These are phyloP conservation scores for Bathelium albidoporum DNA, from an alignment of 495 filamentous ascomycete species.

Conservation along the genomic window DNA sequence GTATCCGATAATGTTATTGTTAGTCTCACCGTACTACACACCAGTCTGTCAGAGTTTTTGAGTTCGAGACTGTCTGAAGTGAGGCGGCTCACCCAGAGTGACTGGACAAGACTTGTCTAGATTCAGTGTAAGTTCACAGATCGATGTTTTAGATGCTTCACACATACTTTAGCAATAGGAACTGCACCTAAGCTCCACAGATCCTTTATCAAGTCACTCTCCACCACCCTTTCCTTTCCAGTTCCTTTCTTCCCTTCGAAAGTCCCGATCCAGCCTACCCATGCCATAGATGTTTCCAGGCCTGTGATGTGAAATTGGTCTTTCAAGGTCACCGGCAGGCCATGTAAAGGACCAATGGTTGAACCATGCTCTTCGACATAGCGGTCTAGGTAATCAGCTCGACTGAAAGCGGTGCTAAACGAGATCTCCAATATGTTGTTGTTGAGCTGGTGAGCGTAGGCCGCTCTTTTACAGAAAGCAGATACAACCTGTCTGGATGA, in stretches of 20 bases:
- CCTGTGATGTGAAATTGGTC: slow-evolving; percentile 30
- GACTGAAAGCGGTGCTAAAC: slow-evolving; percentile 26
- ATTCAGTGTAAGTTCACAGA: neutral
- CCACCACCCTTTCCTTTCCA: neutral
- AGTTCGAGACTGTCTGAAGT: neutral
- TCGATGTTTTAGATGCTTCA: neutral
- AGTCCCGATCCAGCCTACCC: neutral
- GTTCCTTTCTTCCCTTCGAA: neutral
- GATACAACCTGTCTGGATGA: slow-evolving; percentile 29
- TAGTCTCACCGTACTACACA: slow-evolving; percentile 41
- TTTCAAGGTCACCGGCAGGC: slow-evolving; percentile 27
- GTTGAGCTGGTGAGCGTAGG: slow-evolving; percentile 45
- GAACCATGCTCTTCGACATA: slow-evolving; percentile 21
- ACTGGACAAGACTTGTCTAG: neutral
- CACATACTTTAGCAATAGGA: neutral
- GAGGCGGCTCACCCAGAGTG: neutral
- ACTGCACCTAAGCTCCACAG: neutral
- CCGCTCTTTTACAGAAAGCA: slow-evolving; percentile 48
- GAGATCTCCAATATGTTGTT: slow-evolving; percentile 33
- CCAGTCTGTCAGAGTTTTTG: slow-evolving; percentile 15
- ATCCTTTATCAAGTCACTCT: neutral
- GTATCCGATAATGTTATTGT: slow-evolving; percentile 45
- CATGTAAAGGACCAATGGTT: slow-evolving; percentile 37
- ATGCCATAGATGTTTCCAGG: slow-evolving; percentile 2
- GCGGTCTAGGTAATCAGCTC: slow-evolving; percentile 26